phyloP scores from a whole-genome alignment of 148 eudicot genomes.

The Chenopodium quinoa region DNA sequence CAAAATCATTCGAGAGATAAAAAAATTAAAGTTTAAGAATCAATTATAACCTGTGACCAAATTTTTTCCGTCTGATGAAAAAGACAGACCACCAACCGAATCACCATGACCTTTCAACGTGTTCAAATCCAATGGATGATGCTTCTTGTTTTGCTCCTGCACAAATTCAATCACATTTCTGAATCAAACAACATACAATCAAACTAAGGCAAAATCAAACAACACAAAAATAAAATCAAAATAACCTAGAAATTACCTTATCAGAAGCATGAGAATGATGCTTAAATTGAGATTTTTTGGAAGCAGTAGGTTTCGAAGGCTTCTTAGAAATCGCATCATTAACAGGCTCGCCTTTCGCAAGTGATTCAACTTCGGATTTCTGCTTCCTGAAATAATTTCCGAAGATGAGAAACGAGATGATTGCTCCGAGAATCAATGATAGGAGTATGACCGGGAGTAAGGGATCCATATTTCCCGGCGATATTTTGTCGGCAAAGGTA shows the following conservation, averaged over 20 bases:
- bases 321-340: constrained; percentile 34
- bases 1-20: neutral
- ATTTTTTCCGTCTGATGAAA: constrained; percentile 68
- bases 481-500: too few relatives aligned
- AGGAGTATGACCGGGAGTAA: constrained; percentile 44
- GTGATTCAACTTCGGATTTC: constrained; percentile 68
- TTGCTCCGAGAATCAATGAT: constrained; percentile 50
- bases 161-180: constrained; percentile 29
- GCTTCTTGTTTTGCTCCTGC: constrained; percentile 82
- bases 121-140: constrained; percentile 92
- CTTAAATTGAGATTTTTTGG: constrained; percentile 62
- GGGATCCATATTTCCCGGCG: constrained; percentile 50
- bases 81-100: constrained; percentile 67
- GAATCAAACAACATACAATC: neutral
- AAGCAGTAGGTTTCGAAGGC: constrained; percentile 33
- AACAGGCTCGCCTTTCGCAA: constrained; percentile 45
- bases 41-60: constrained; percentile 77
- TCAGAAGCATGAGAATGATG: constrained; percentile 63
- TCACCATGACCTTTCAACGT: constrained; percentile 97
- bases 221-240: neutral
- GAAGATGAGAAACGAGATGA: constrained; percentile 57
- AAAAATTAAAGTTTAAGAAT: neutral
- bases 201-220: neutral
- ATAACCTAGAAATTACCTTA: constrained; percentile 43
- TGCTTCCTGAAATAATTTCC: constrained; percentile 71